These are phyloP conservation scores for Penicillium taxi DNA, from an alignment of 495 filamentous ascomycete species.

Conservation along the genomic window DNA sequence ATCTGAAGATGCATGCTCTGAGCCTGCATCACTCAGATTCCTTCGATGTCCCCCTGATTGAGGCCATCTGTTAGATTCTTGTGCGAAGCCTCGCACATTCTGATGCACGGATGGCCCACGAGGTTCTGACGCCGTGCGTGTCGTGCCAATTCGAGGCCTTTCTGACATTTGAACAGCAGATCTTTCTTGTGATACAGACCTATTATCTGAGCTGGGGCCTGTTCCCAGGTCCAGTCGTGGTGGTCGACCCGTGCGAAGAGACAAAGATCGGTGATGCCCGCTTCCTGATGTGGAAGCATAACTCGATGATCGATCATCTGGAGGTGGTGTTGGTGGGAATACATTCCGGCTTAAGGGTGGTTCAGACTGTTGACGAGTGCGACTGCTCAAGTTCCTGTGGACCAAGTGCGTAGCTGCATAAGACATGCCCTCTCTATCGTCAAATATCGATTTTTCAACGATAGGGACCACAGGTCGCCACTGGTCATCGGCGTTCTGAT, in stretches of 20 bases:
- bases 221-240: constrained; percentile 35
- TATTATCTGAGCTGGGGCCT: constrained; percentile 22
- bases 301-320: constrained; percentile 59
- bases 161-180: too few relatives aligned
- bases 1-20: constrained; percentile 54
- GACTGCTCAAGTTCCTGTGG: constrained; percentile 66
- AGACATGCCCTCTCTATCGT: constrained; percentile 81
- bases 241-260: constrained; percentile 29
- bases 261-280: constrained; percentile 17
- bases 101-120: constrained; percentile 27
- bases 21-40: constrained; percentile 26
- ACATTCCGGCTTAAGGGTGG: constrained; percentile 78
- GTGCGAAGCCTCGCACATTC: constrained; percentile 18
- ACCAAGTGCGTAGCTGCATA: constrained; percentile 88
- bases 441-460: constrained; percentile 35
- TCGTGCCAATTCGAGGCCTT: constrained; percentile 44
- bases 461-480: constrained; percentile 17
- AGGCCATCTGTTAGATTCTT: constrained; percentile 13
- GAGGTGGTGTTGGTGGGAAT: constrained; percentile 93
- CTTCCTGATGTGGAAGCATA: constrained; percentile 8
- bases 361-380: constrained; percentile 74
- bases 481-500: constrained; percentile 16
- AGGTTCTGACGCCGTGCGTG: constrained; percentile 48
- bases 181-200: constrained; percentile 13
- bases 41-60: constrained; percentile 24